Conservation (phyloP, 1,139 yeast species). For the Torulaspora pretoriensis region DNA sequence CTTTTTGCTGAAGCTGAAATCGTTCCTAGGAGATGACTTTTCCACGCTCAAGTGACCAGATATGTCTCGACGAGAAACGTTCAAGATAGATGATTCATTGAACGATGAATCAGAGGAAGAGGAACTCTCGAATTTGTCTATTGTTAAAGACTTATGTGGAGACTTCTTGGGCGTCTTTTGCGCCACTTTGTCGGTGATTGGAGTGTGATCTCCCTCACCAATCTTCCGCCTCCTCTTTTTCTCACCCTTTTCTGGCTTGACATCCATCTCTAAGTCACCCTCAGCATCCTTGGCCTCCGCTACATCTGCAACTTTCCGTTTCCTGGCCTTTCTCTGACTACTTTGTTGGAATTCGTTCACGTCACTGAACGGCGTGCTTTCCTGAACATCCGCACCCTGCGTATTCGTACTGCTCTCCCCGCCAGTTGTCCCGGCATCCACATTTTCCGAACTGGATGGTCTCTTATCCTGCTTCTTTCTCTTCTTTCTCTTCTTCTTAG, state of each 20-base stretch:
- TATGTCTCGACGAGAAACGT: constrained; percentile 10
- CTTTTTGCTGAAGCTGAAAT: constrained; percentile 26
- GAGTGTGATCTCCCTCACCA: constrained; percentile 16
- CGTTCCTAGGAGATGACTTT: constrained; percentile 9
- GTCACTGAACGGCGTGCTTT: constrained; percentile 10
- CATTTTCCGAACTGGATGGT: constrained; percentile 5
- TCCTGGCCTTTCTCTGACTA: constrained; percentile 5
- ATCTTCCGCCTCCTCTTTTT: constrained; percentile 17
- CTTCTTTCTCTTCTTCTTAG: constrained; percentile 10
- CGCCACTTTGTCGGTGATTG: constrained; percentile 25
- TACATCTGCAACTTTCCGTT: constrained; percentile 6
- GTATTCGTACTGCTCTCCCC: background rate
- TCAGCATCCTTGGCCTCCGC: constrained; percentile 6
- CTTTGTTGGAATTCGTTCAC: constrained; percentile 11
- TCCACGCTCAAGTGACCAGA: constrained; percentile 5
- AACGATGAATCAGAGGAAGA: constrained; percentile 16
- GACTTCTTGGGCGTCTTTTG: constrained; percentile 24
- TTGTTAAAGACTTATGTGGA: constrained; percentile 23
- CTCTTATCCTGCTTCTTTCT: constrained; percentile 4
- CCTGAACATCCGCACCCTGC: constrained; percentile 1
- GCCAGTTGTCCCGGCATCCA: constrained; percentile 3
- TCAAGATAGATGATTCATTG: constrained; percentile 9
- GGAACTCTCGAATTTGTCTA: constrained; percentile 26
- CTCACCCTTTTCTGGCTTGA: background rate
- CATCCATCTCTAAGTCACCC: constrained; percentile 7